A percentile compares a stretch with the other conserved stretches of the same genome.
phyloP scores from a whole-genome alignment of 371 early-diverging fungal genomes.

The Umbelopsis sp. region DNA sequence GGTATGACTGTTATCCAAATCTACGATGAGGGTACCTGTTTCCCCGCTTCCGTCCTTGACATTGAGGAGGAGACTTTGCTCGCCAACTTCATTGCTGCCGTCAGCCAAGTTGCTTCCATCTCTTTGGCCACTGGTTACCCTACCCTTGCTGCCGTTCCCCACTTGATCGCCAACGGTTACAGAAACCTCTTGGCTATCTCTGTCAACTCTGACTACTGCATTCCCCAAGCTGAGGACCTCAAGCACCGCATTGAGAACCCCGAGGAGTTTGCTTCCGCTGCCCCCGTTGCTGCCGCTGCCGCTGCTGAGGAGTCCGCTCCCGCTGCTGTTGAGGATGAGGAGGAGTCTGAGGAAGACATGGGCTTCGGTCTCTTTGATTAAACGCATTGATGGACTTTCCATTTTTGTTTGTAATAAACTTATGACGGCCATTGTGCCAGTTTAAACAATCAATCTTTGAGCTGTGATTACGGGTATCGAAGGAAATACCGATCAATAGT shows the following conservation, averaged over 20 bases:
- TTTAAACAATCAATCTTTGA: conserved; percentile 9
- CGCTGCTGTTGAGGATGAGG: conserved; percentile 52
- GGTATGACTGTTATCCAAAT: conserved; percentile 95
- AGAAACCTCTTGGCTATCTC: conserved; percentile 94
- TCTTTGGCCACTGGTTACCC: conserved; percentile 95
- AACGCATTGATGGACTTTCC: conserved; percentile 23
- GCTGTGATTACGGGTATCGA: too few relatives aligned
- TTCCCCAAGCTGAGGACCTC: conserved; percentile 89
- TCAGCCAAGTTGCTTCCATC: conserved; percentile 90
- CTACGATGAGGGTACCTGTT: conserved; percentile 94
- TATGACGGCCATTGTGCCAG: conserved; percentile 14
- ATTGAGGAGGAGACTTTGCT: conserved; percentile 89
- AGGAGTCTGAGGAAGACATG: conserved; percentile 81
- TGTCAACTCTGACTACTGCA: conserved; percentile 93
- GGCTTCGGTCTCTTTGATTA: conserved; percentile 66
- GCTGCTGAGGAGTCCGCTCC: conserved; percentile 50
- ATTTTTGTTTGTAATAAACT: conserved; percentile 20
- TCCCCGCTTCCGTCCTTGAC: conserved; percentile 91
- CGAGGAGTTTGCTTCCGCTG: conserved; percentile 78
- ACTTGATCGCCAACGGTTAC: conserved; percentile 96
- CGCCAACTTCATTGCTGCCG: conserved; percentile 77
- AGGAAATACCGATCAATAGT: too few relatives aligned
- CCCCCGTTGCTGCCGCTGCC: conserved; percentile 61
- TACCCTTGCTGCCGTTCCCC: conserved; percentile 97
- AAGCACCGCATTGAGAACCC: conserved; percentile 92